Evolutionary conservation across 768 basidiomycete species (phyloP), one percentile per base, ranked within the genome.

Genomic region (Amanita molliuscula): DNA sequence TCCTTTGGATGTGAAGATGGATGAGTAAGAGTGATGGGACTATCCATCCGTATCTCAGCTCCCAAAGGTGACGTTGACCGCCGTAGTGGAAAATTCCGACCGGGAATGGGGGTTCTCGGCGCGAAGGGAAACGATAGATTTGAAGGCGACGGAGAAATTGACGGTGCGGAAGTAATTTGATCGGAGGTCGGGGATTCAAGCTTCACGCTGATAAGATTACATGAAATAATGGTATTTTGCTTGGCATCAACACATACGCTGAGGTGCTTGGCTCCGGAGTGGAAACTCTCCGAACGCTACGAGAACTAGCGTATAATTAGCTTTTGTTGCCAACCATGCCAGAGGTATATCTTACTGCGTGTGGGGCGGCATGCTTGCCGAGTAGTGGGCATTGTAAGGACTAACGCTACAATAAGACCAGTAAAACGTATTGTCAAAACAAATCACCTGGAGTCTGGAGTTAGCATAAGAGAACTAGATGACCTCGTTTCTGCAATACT

Each of bases 121-220:
- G 70, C 65, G 57, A 76, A 76, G 5, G 74, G 74, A 18, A 75
- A 76, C 3, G 75, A 74, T 25, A 76, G 60, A 13, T 62, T 59
- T 15, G 67, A 62, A 37, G 61, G 51, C 9, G 61, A 57, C 15
- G 67, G 57, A 9, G 62, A 58, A 8, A 63, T 63, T 29, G 67
- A 64, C 18, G 65, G 63, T 29, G 64, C 58, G 45, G 65, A 57
- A 21, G 47, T 44, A 28, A 52, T 42, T 28, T 54, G 52, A 16
- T 53, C 47, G 11, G 55, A 45, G 20, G 28, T 43, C 6, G 57
- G 31, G 28, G 59, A 43, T 46, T 63, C 57, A 29, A 48, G 44
- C 37, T 60, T 57, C 20, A 58, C 47, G 37, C 62, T 65, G 44
- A 6, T 8, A 21, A 36, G 36, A 38, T 46, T 41, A 36, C 40